phyloP scores from a whole-genome alignment of 371 early-diverging fungal genomes.

The Lichtheimia ramosa region DNA sequence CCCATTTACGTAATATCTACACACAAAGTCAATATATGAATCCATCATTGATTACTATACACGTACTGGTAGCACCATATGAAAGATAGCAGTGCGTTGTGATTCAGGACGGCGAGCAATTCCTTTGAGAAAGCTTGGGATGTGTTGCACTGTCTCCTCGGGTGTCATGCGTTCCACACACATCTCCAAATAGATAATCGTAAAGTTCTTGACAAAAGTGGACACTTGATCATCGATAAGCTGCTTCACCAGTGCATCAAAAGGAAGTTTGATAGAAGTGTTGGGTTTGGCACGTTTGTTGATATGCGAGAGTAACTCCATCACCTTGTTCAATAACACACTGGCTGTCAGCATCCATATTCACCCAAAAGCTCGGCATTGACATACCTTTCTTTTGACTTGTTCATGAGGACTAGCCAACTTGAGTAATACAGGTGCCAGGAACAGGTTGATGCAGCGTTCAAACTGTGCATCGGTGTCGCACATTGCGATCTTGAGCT shows the following conservation, averaged over 20 bases:
- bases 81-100: constrained; percentile 63
- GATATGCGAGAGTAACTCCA: constrained; percentile 78
- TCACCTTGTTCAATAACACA: constrained; percentile 53
- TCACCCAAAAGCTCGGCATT: not conserved
- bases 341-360: not conserved
- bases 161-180: constrained; percentile 50
- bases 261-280: constrained; percentile 61
- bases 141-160: constrained; percentile 36
- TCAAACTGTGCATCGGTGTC: constrained; percentile 75
- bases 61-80: constrained; percentile 66
- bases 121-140: constrained; percentile 60
- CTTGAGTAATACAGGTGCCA: constrained; percentile 79
- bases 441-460: constrained; percentile 63
- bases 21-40: not conserved
- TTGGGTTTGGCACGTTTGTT: constrained; percentile 76
- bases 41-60: not conserved
- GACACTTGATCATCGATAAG: constrained; percentile 40
- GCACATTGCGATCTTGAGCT: constrained; percentile 84
- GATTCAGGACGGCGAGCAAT: constrained; percentile 55
- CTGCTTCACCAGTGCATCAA: constrained; percentile 54
- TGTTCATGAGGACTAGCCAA: constrained; percentile 59
- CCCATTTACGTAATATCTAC: constrained; percentile 57
- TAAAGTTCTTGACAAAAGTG: constrained; percentile 66
- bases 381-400: constrained; percentile 49
- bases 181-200: constrained; percentile 77